A percentile compares a stretch with the other conserved stretches of the same genome.
These are phyloP conservation scores for Pseudoscleropodium purum DNA, from an alignment of 225 moss, liverwort and hornwort genomes.

Conservation along the genomic window DNA sequence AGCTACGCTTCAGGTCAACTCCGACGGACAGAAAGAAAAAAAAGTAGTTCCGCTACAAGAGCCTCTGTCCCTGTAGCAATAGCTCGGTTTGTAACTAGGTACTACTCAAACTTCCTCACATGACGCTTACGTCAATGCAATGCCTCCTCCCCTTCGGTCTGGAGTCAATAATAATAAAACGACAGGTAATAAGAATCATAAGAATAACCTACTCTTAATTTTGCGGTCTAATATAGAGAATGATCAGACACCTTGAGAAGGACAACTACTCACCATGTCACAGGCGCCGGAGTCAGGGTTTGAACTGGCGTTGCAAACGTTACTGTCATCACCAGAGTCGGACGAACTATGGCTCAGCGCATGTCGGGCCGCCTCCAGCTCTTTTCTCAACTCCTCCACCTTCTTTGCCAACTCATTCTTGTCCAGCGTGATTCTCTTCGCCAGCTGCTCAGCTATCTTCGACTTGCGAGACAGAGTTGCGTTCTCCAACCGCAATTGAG, in stretches of 20 bases:
- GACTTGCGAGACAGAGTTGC: slow-evolving; percentile 22
- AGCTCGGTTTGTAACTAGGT: background rate
- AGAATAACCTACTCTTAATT: background rate
- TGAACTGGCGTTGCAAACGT: background rate
- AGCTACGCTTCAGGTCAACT: background rate
- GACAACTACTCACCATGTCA: slow-evolving; percentile 9
- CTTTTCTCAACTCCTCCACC: slow-evolving; percentile 10
- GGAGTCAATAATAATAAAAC: background rate
- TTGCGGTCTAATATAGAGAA: background rate
- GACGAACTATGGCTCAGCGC: background rate
- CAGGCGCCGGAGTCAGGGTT: background rate
- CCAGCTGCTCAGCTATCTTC: slow-evolving; percentile 26
- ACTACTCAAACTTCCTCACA: background rate
- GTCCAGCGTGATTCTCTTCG: slow-evolving; percentile 21
- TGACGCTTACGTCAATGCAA: background rate
- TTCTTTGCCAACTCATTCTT: slow-evolving; percentile 19
- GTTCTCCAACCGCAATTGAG: slow-evolving; percentile 46
- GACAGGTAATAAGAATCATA: background rate
- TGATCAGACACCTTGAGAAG: background rate
- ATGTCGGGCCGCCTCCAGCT: slow-evolving; percentile 8
- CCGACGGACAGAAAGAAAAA: background rate
- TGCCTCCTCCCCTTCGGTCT: background rate
- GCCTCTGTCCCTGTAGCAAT: background rate
- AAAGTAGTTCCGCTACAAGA: background rate
- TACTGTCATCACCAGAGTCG: slow-evolving; percentile 16